Percentiles rank a stretch among this genome's conserved stretches.
phyloP scores from a whole-genome alignment of 2,329 filamentous ascomycete species.

The Aspergillus alliaceus region DNA sequence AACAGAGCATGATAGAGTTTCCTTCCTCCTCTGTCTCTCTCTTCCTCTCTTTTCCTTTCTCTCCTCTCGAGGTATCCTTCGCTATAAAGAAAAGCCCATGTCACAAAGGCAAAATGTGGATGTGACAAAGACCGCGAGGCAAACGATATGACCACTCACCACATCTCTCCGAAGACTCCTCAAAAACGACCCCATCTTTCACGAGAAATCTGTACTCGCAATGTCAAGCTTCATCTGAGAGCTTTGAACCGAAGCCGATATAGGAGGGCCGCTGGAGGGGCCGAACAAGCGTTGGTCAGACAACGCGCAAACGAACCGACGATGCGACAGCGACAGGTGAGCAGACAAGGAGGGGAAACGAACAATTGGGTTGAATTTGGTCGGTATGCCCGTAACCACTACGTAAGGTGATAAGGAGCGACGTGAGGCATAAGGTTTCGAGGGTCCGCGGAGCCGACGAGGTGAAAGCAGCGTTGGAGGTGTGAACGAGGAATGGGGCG shows the following conservation, averaged over 20 bases:
- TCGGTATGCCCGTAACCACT: neutral
- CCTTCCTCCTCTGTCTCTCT: neutral
- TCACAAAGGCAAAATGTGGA: neutral
- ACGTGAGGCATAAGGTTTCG: conserved; percentile 15
- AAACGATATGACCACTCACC: conserved; percentile 24
- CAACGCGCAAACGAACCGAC: conserved; percentile 11
- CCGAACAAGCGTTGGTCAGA: conserved; percentile 10
- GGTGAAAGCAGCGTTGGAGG: conserved; percentile 7
- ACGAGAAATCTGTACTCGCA: conserved; percentile 20
- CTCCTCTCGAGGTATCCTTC: neutral
- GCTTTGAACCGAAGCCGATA: conserved; percentile 18
- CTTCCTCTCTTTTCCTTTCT: neutral
- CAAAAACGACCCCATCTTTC: conserved; percentile 43
- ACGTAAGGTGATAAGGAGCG: conserved; percentile 9
- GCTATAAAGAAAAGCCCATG: neutral
- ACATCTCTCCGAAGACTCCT: conserved; percentile 41
- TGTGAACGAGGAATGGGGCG: conserved; percentile 17
- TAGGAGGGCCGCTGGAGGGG: conserved; percentile 18
- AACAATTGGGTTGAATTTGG: conserved; percentile 1
- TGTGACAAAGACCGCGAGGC: conserved; percentile 3
- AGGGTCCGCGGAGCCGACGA: conserved; percentile 12
- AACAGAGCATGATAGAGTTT: neutral
- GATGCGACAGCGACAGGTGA: conserved; percentile 9
- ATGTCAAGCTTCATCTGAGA: conserved; percentile 31
- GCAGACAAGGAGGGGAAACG: conserved; percentile 1